Percentiles rank a stretch among this genome's conserved stretches.
Conservation (phyloP, 1,284 basidiomycete species). For the Malassezia pachydermatis region DNA sequence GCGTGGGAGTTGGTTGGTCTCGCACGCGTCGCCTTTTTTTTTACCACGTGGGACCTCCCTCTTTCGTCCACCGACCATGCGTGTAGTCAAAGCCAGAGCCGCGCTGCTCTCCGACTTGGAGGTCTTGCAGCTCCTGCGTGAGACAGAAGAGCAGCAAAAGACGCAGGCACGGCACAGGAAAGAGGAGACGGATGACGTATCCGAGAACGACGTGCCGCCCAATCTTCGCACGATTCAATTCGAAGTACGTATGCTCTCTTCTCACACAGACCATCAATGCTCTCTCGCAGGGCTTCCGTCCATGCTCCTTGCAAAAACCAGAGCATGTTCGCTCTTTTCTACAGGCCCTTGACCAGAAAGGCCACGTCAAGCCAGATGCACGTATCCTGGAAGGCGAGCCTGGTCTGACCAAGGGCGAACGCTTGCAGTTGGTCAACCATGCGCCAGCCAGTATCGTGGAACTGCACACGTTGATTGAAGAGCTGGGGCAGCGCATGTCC, state of each 20-base stretch:
- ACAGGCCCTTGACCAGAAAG: slow-evolving; percentile 52
- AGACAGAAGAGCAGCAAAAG: slow-evolving; percentile 64
- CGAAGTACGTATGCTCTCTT: no score
- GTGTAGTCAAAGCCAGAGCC: slow-evolving; percentile 68
- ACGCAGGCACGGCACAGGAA: slow-evolving; percentile 54
- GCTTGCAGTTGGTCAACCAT: slow-evolving; percentile 78
- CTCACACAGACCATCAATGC: slow-evolving; percentile 76
- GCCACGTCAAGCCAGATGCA: slow-evolving; percentile 25
- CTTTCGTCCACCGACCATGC: slow-evolving; percentile 30
- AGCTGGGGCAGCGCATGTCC: slow-evolving; percentile 50
- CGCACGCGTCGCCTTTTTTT: no score
- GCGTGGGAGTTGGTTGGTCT: not conserved
- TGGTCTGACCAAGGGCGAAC: slow-evolving; percentile 76
- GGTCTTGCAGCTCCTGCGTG: slow-evolving; percentile 66
- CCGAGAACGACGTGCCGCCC: slow-evolving; percentile 49
- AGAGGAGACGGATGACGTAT: slow-evolving; percentile 22
- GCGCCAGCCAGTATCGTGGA: slow-evolving; percentile 71
- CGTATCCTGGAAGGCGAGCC: slow-evolving; percentile 49
- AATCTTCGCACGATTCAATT: slow-evolving; percentile 79
- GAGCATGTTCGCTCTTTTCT: slow-evolving; percentile 61
- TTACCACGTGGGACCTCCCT: not conserved
- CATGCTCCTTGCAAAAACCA: slow-evolving; percentile 60
- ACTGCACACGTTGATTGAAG: slow-evolving; percentile 69
- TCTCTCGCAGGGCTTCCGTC: slow-evolving; percentile 63
- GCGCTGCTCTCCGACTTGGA: slow-evolving; percentile 77